phyloP scores from a whole-genome alignment of 176 grass and related monocot species.

The Oryza meyeriana region DNA sequence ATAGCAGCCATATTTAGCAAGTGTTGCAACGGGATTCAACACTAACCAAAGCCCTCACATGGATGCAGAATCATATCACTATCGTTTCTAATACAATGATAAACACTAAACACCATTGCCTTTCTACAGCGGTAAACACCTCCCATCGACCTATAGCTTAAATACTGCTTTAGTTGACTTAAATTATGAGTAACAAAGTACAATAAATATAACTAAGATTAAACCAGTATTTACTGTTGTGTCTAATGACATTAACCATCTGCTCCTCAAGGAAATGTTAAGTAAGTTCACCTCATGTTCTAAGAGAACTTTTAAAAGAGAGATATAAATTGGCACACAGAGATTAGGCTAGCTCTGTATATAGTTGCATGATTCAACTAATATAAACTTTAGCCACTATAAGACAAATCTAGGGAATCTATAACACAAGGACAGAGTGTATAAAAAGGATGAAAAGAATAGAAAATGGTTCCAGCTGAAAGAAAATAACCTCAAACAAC shows the following conservation, averaged over 20 bases:
- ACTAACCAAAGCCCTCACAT: neutral
- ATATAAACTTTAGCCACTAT: neutral
- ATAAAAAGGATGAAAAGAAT: neutral
- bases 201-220: neutral
- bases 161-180: neutral
- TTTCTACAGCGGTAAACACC: neutral
- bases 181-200: neutral
- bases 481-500: neutral
- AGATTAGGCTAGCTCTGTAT: neutral
- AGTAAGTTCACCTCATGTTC: neutral
- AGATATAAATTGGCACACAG: neutral
- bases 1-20: neutral
- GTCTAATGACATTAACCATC: neutral
- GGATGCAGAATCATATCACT: neutral
- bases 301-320: neutral
- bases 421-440: neutral
- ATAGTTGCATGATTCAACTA: neutral
- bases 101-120: neutral
- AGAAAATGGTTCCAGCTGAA: neutral
- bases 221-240: neutral
- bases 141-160: neutral
- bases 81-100: neutral
- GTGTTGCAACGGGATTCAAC: neutral
- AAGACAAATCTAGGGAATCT: neutral
- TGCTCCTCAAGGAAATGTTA: neutral